Evolutionary conservation across 2,329 filamentous ascomycete genomes (phyloP), one percentile per base, ranked within the genome.

Genomic region (Botrytis deweyae): DNA sequence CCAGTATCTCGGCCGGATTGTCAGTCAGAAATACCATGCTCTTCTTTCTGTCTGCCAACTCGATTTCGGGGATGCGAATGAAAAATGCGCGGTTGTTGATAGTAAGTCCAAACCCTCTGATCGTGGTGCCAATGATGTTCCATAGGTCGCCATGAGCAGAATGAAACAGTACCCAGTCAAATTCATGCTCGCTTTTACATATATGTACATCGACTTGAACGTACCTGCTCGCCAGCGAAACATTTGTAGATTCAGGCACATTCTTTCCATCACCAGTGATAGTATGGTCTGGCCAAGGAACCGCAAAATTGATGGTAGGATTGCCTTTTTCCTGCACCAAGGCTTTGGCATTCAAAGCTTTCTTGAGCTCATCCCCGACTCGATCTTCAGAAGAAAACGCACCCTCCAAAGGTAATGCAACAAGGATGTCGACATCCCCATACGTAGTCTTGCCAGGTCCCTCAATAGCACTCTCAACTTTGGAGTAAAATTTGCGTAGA

Each of bases 381-480:
- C 59, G 58, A 9, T 29, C 64, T 36, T 49, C 58, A 1, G 61
- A 16, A 55, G 78, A 66, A 58, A 76, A 77, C 0, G 66, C 33
- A 1, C 72, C 20, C 33, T 64, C 22, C 7, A 75, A 71, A 40
- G 83, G 82, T 46, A 80, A 80, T 0, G 84, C 83, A 1, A 93
- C 86, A 1, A 94, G 81, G 74, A 95, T 85, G 81, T 96, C 93
- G 55, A 97, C 83, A 76, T 96, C 93, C 33, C 93, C 93, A 78
- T 89, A 87, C 77, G 90, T 88, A 0, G 76, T 61, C 81, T 96
- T 96, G 1, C 81, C 90, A 0, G 93, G 92, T 0, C 88, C 91
- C 77, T 94, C 91, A 42, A 91, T 87, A 0, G 92, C 90, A 0
- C 87, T 85, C 0, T 85, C 86, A 7, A 92, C 88, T 12, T 83